phyloP scores from a whole-genome alignment of 1,284 basidiomycete genomes.

The Trichosporon asahii region DNA sequence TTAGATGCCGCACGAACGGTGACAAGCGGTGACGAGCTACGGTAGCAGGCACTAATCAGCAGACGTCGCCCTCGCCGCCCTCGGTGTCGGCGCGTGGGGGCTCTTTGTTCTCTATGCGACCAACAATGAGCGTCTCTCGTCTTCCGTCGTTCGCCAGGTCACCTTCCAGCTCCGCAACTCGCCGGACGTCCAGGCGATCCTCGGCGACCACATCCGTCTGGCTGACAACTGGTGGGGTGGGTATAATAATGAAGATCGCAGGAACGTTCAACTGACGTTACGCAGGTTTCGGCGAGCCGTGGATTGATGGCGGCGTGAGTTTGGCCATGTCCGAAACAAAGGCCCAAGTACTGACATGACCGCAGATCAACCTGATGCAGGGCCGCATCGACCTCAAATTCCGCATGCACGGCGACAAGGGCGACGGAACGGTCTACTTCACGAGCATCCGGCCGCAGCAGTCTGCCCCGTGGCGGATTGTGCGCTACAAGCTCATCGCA shows the following conservation, averaged over 20 bases:
- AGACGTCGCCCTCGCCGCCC: conserved; percentile 40
- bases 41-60: conserved; percentile 2
- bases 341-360: conserved; percentile 2
- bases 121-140: conserved; percentile 46
- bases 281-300: conserved; percentile 49
- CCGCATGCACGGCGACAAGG: conserved; percentile 43
- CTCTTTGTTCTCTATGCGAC: conserved; percentile 50
- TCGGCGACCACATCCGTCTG: conserved; percentile 44
- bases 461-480: conserved; percentile 48
- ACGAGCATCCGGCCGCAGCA: conserved; percentile 50
- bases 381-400: conserved; percentile 52
- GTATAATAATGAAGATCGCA: conserved; percentile 19
- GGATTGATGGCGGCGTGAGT: conserved; percentile 49
- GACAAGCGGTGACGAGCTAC: not conserved
- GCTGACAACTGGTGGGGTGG: conserved; percentile 48
- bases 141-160: conserved; percentile 47
- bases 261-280: conserved; percentile 13
- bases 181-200: conserved; percentile 35
- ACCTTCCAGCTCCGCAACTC: conserved; percentile 49
- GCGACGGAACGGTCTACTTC: conserved; percentile 50
- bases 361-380: conserved; percentile 50
- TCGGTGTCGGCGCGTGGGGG: conserved; percentile 45
- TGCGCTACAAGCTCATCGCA: conserved; percentile 51
- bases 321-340: not conserved
- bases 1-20: not conserved